Conservation (phyloP, 306 rosid genomes). For the Acacia acuminata region DNA sequence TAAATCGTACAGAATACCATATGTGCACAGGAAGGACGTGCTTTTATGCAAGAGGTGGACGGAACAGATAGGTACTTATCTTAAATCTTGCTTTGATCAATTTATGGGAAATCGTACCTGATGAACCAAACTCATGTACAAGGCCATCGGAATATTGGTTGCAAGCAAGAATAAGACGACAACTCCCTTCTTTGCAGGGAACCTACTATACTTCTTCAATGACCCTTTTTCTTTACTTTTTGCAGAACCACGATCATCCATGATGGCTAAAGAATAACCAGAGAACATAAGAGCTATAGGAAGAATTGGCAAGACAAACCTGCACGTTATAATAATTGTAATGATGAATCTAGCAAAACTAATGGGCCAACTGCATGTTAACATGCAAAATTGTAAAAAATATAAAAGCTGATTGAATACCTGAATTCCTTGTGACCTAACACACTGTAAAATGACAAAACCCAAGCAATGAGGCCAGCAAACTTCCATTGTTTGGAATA, state of each 20-base stretch:
- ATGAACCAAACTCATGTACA: constrained; percentile 96
- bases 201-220: constrained; percentile 35
- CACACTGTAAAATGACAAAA: constrained; percentile 73
- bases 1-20: constrained; percentile 4
- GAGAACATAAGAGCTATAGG: constrained; percentile 90
- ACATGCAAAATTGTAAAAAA: constrained; percentile 16
- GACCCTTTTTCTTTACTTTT: constrained; percentile 38
- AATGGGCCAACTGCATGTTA: constrained; percentile 8
- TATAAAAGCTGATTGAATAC: constrained; percentile 40
- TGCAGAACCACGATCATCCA: constrained; percentile 40
- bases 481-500: constrained; percentile 81
- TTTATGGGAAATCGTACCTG: constrained; percentile 60
- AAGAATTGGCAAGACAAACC: constrained; percentile 95
- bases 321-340: constrained; percentile 39
- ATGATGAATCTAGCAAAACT: constrained; percentile 29
- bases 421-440: constrained; percentile 98
- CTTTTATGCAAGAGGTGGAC: background rate
- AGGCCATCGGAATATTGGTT: constrained; percentile 89
- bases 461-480: constrained; percentile 84
- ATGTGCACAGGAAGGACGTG: background rate
- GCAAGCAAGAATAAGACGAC: constrained; percentile 73
- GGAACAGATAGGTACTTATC: background rate
- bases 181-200: constrained; percentile 48
- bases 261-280: constrained; percentile 73
- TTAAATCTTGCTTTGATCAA: background rate